These are phyloP conservation scores for Lecanosticta acicola DNA, from an alignment of 2,329 filamentous ascomycete genomes.

Conservation along the genomic window DNA sequence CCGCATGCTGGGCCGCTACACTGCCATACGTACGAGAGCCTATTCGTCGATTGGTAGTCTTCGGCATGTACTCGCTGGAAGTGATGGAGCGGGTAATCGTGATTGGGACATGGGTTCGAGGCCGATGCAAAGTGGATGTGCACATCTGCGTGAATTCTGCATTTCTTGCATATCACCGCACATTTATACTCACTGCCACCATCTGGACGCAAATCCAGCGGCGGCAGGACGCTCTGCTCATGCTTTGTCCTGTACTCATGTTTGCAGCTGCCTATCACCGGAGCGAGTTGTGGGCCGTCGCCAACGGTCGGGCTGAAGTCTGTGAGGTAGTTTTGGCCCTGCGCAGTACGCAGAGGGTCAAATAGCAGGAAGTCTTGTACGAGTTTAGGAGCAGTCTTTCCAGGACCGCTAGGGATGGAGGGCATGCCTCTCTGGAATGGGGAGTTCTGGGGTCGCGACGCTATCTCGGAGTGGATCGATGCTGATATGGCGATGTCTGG, in stretches of 20 bases:
- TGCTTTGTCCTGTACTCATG: conserved; percentile 56
- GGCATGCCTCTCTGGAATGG: conserved; percentile 9
- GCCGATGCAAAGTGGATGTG: conserved; percentile 45
- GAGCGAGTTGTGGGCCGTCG: conserved; percentile 30
- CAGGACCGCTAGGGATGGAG: conserved; percentile 25
- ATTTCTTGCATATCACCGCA: conserved; percentile 56
- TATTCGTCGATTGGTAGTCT: conserved; percentile 11
- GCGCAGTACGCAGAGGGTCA: conserved; percentile 44
- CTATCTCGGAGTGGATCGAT: too few species aligned
- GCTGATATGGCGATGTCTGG: too few species aligned
- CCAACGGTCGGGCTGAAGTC: conserved; percentile 52
- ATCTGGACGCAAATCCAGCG: conserved; percentile 37
- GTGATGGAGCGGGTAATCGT: conserved; percentile 56
- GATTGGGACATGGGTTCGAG: conserved; percentile 43
- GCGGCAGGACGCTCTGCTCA: conserved; percentile 48
- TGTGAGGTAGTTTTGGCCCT: conserved; percentile 44
- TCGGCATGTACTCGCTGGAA: conserved; percentile 33
- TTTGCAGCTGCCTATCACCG: conserved; percentile 46
- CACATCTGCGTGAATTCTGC: conserved; percentile 58
- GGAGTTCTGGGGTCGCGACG: background rate
- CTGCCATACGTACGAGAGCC: conserved; percentile 46
- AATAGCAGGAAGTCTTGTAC: conserved; percentile 49
- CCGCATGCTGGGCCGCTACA: conserved; percentile 57
- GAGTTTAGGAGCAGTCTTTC: conserved; percentile 48
- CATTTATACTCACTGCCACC: conserved; percentile 48